A percentile compares a stretch with the other conserved stretches of the same genome.
Evolutionary conservation across 2,329 filamentous ascomycete species (phyloP).

Genomic region (Pseudocercospora pini-densiflorae): DNA sequence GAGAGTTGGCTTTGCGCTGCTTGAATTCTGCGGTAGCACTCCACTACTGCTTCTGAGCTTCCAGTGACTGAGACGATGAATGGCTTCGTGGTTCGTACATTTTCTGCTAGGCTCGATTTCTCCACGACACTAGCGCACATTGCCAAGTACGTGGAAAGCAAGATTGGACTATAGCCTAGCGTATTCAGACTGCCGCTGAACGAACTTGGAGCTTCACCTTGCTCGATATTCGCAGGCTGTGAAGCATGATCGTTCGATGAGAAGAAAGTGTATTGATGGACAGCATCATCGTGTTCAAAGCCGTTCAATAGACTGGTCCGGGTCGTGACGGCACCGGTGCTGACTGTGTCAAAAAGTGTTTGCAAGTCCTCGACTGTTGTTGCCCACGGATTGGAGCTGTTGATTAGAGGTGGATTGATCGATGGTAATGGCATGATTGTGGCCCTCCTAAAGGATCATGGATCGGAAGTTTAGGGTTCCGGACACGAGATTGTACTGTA

Average conservation of each 20-base stretch:
- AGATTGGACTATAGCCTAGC: slow-evolving; percentile 72
- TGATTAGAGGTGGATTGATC: slow-evolving; percentile 70
- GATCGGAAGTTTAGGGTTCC: no score
- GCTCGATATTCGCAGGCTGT: slow-evolving; percentile 23
- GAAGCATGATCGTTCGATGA: slow-evolving; percentile 47
- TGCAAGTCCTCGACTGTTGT: slow-evolving; percentile 66
- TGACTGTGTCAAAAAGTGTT: slow-evolving; percentile 62
- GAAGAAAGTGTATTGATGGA: slow-evolving; percentile 72
- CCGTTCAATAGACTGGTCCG: slow-evolving; percentile 69
- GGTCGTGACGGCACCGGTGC: slow-evolving; percentile 75
- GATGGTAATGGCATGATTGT: slow-evolving; percentile 45
- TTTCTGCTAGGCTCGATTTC: slow-evolving; percentile 26
- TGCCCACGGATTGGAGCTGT: slow-evolving; percentile 78
- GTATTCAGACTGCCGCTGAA: slow-evolving; percentile 61
- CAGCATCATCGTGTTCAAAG: slow-evolving; percentile 63
- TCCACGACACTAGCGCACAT: slow-evolving; percentile 49
- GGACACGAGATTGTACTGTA: neutral
- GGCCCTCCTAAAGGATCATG: neutral
- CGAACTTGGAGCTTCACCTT: slow-evolving; percentile 39
- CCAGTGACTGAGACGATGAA: slow-evolving; percentile 76
- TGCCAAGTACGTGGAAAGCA: slow-evolving; percentile 62
- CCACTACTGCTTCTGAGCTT: slow-evolving; percentile 58
- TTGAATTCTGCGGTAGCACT: slow-evolving; percentile 60
- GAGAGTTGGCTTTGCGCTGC: slow-evolving; percentile 36
- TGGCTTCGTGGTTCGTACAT: slow-evolving; percentile 52